A percentile compares a stretch with the other conserved stretches of the same genome.
Conservation (phyloP, 257 asterid species). For the Voacanga thouarsii region DNA sequence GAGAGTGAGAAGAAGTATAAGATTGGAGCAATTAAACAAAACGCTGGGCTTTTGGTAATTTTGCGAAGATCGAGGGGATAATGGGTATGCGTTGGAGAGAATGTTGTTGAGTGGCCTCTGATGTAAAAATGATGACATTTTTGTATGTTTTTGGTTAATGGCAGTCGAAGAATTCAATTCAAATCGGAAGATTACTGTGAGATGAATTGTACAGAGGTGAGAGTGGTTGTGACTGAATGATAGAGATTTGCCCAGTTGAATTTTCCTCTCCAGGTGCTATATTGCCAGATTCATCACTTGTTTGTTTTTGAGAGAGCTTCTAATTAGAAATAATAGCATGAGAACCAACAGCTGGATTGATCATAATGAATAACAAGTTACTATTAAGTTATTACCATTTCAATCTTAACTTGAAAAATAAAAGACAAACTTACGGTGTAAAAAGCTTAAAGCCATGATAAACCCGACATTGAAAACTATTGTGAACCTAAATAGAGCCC, state of each 20-base stretch:
- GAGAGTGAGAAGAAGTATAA: conserved; percentile 47
- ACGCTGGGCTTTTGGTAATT: conserved; percentile 55
- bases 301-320: conserved; percentile 25
- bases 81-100: conserved; percentile 30
- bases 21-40: conserved; percentile 47
- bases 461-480: conserved; percentile 54
- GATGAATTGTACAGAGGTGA: not conserved
- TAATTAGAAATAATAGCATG: conserved; percentile 38
- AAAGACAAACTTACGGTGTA: conserved; percentile 46
- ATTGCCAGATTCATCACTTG: conserved; percentile 28
- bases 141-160: not conserved
- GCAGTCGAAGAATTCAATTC: not conserved
- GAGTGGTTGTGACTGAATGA: not conserved
- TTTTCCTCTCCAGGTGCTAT: not conserved
- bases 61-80: conserved; percentile 60
- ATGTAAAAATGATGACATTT: conserved; percentile 54
- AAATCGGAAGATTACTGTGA: not conserved
- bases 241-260: conserved; percentile 2
- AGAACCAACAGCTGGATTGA: conserved; percentile 37
- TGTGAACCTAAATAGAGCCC: conserved; percentile 51
- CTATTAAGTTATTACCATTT: not conserved
- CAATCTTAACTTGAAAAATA: not conserved
- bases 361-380: conserved; percentile 3
- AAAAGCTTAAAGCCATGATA: conserved; percentile 39
- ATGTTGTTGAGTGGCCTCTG: no score